Evolutionary conservation across 208 protist genomes (phyloP).

Genomic region (Angomonas ambiguus): DNA sequence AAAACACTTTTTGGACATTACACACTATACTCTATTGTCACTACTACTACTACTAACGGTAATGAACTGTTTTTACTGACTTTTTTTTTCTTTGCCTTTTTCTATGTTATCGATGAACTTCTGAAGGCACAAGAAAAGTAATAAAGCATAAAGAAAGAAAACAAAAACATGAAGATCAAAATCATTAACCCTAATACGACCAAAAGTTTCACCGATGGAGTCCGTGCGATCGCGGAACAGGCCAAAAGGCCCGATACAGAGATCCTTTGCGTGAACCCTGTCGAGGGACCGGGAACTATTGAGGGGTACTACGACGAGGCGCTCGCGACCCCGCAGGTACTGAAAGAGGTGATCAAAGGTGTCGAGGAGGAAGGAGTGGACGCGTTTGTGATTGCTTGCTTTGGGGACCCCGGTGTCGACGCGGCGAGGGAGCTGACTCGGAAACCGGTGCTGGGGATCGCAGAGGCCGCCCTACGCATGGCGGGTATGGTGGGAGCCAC

Average conservation of each 20-base stretch:
- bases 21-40: no score
- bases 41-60: no score
- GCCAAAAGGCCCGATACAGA: neutral
- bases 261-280: neutral
- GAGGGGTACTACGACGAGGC: neutral
- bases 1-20: neutral
- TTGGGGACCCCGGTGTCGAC: neutral
- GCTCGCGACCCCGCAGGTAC: neutral
- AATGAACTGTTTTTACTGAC: no score
- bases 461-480: neutral
- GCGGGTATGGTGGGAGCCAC: neutral
- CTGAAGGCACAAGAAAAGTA: no score
- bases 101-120: no score
- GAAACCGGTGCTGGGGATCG: neutral
- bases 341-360: neutral
- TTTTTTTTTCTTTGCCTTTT: neutral
- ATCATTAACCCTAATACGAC: neutral
- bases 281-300: neutral
- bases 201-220: neutral
- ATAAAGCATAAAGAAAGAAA: neutral
- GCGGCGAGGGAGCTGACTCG: neutral
- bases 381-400: neutral
- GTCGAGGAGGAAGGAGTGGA: neutral
- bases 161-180: neutral
- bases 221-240: neutral